Evolutionary conservation across 2,329 filamentous ascomycete genomes (phyloP), one percentile per base, ranked within the genome.

Genomic region (Diplocarpon rosae): DNA sequence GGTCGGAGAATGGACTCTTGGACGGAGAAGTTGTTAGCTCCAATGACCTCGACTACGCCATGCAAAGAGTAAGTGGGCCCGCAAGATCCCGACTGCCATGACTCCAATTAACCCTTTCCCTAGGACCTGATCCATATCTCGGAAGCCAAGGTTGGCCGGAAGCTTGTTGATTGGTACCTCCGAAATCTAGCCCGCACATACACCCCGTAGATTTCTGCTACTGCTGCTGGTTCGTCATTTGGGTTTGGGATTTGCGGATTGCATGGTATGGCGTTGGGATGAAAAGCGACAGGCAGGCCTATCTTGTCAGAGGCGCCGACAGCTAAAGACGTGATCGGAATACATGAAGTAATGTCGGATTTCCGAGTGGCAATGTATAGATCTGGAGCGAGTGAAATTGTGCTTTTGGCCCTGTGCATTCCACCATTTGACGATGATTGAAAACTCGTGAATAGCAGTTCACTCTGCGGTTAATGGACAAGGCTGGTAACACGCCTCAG

Each of bases 121-220:
- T 57, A 88, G 83, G 90, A 98, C 64, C 71, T 98, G 60, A 98
- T 98, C 65, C 92, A 98, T 69, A 92, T 98, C 58, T 95, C 90
- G 47, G 92, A 98, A 70, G 90, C 90, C 56, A 98, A 98, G 81
- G 88, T 95, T 49, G 92, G 92, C 63, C 79, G 92, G 60, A 93
- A 92, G 71, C 73, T 98, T 61, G 90, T 98, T 54, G 92, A 98
- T 69, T 98, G 92, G 92, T 98, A 98, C 68, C 78, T 98, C 63
- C 83, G 92, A 64, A 98, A 98, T 73, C 73, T 98, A 62, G 85
- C 89, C 49, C 83, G 92, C 65, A 93, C 89, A 47, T 98, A 98
- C 73, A 37, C 40, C 8, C 39, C 39, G 11, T 42, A 42, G 27
- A 37, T 94, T 83, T 46, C 54, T 39, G 43, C 45, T 50, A 43